Percentiles rank a stretch among this genome's conserved stretches.
These are phyloP conservation scores for Xylaria venustula DNA, from an alignment of 495 filamentous ascomycete genomes.

Conservation along the genomic window DNA sequence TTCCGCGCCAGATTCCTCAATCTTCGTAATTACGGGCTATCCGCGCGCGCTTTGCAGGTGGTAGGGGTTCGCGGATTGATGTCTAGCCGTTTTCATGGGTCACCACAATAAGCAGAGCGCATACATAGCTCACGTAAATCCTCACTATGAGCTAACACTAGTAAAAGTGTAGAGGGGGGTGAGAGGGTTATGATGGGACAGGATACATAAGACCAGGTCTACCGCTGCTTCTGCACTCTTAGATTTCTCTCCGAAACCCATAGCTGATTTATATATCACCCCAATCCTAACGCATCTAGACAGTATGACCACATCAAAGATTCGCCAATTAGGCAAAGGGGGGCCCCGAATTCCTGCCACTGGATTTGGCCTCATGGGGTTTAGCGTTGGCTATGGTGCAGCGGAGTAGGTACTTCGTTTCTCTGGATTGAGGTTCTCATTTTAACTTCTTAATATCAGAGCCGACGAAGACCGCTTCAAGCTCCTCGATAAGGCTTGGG, in stretches of 20 bases:
- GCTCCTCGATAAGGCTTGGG: constrained; percentile 48
- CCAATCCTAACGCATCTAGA: not conserved
- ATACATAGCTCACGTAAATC: not conserved
- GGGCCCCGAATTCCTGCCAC: constrained; percentile 55
- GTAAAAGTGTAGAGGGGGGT: too few species aligned
- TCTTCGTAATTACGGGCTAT: not conserved
- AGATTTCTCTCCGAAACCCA: too few species aligned
- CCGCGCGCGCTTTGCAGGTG: not conserved
- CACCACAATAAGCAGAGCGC: not conserved
- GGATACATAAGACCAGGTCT: too few species aligned
- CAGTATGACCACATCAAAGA: constrained; percentile 16
- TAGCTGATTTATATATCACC: too few species aligned
- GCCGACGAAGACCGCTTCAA: constrained; percentile 45
- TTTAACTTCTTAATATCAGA: constrained; percentile 11
- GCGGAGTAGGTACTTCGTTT: constrained; percentile 7
- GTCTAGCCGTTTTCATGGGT: not conserved
- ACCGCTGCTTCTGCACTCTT: too few species aligned
- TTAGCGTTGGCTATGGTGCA: constrained; percentile 49
- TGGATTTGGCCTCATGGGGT: constrained; percentile 56
- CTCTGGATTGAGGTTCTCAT: not conserved
- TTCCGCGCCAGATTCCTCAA: too few species aligned
- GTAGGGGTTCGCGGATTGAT: not conserved
- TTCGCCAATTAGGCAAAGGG: constrained; percentile 48
- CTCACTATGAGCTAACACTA: too few species aligned
- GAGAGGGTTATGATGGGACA: too few species aligned